Conservation (phyloP, 345 rosid genomes). For the Rhodomyrtus tomentosa region DNA sequence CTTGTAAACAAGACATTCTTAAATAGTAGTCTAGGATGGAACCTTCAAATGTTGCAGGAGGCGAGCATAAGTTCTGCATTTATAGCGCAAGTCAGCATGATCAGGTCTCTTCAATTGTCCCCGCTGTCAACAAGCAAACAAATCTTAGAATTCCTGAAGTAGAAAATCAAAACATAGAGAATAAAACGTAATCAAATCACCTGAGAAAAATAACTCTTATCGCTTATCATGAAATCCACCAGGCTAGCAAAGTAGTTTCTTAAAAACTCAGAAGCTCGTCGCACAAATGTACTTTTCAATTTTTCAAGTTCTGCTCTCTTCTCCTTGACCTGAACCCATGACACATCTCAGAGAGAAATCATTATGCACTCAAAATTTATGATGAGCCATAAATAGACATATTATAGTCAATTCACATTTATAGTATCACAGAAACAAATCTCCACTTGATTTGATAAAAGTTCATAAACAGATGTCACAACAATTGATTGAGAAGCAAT, state of each 20-base stretch:
- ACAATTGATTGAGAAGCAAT: neutral
- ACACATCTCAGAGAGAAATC: neutral
- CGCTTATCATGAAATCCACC: conserved; percentile 98
- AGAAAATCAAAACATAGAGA: neutral
- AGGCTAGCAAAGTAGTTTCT: conserved; percentile 92
- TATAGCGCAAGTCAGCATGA: conserved; percentile 97
- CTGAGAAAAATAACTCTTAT: conserved; percentile 98
- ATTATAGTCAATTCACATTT: neutral
- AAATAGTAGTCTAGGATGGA: neutral
- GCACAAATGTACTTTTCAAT: conserved; percentile 68
- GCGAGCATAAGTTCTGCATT: conserved; percentile 99
- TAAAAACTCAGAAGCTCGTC: conserved; percentile 93
- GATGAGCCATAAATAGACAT: neutral
- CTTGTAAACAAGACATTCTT: neutral
- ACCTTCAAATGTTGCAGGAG: conserved; percentile 97
- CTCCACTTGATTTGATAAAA: neutral
- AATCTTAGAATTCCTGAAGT: conserved; percentile 3
- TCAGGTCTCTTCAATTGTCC: conserved; percentile 99
- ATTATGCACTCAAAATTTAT: neutral
- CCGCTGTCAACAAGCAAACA: conserved; percentile 37
- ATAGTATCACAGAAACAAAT: neutral
- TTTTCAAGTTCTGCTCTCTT: conserved; percentile 78
- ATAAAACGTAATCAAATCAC: conserved; percentile 17
- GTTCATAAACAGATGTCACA: neutral
- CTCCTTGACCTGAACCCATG: conserved; percentile 57